Percentiles rank a stretch among this genome's conserved stretches.
Evolutionary conservation across 129 eudicot genomes (phyloP).

Genomic region (Flaveria trinervia): DNA sequence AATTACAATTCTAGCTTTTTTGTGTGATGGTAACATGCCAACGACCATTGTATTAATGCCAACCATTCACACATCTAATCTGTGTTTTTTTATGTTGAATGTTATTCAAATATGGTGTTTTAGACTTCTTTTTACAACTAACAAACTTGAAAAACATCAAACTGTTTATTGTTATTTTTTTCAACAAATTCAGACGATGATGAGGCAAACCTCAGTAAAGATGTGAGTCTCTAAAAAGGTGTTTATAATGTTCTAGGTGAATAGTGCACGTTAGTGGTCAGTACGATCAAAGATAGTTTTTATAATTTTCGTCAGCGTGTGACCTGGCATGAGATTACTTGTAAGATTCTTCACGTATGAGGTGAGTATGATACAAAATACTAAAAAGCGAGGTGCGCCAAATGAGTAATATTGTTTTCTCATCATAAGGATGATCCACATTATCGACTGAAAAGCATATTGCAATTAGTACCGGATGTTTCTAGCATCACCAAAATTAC

Average conservation of each 20-base stretch:
- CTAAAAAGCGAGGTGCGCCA: no score
- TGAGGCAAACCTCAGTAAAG: no score
- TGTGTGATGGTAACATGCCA: slow-evolving; percentile 17
- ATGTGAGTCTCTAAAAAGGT: neutral
- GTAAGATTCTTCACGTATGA: no score
- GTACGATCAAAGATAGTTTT: no score
- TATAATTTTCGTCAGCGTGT: no score
- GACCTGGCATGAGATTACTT: no score
- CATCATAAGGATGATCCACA: no score
- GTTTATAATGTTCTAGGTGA: neutral
- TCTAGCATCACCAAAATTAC: slow-evolving; percentile 27
- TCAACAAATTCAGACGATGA: neutral
- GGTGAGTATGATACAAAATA: no score
- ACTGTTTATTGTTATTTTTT: neutral
- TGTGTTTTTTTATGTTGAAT: neutral
- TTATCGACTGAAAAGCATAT: no score
- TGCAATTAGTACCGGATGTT: neutral
- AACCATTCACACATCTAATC: slow-evolving; percentile 4
- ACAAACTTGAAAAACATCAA: neutral
- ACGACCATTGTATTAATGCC: neutral
- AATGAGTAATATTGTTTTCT: no score
- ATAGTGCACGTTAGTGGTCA: no score
- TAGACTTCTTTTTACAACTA: slow-evolving; percentile 16
- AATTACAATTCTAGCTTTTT: neutral
- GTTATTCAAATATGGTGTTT: neutral